Evolutionary conservation across 2,329 filamentous ascomycete species (phyloP).

Genomic region (Trichoderma hamatum): DNA sequence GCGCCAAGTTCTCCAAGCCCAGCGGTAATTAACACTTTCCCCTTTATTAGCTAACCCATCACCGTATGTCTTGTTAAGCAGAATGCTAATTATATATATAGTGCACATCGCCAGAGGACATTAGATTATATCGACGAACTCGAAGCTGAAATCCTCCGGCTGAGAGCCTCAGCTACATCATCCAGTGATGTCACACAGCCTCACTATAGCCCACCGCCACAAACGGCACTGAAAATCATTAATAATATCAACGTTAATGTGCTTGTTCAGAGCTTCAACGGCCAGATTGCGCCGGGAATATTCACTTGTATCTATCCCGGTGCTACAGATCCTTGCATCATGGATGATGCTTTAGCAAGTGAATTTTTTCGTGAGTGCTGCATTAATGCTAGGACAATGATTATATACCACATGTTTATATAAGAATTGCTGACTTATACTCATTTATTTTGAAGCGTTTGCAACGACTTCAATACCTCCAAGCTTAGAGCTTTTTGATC

Average conservation of each 20-base stretch:
- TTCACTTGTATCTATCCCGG: background rate
- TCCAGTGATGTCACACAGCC: background rate
- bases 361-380: background rate
- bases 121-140: background rate
- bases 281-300: background rate
- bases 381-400: too few relatives aligned
- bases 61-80: background rate
- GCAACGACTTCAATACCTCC: background rate
- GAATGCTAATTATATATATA: background rate
- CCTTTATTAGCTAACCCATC: background rate
- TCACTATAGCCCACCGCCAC: background rate
- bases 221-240: background rate
- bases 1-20: background rate
- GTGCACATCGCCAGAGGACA: background rate
- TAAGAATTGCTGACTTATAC: background rate
- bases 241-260: background rate
- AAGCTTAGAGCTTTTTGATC: background rate
- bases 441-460: background rate
- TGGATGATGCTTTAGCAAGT: background rate
- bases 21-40: background rate
- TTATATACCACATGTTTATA: background rate
- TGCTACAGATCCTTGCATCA: background rate
- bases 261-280: background rate
- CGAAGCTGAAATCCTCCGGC: background rate
- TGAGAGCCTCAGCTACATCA: background rate